A percentile compares a stretch with the other conserved stretches of the same genome.
These are phyloP conservation scores for Mycotypha africana DNA, from an alignment of 371 early-diverging fungal species.

Conservation along the genomic window DNA sequence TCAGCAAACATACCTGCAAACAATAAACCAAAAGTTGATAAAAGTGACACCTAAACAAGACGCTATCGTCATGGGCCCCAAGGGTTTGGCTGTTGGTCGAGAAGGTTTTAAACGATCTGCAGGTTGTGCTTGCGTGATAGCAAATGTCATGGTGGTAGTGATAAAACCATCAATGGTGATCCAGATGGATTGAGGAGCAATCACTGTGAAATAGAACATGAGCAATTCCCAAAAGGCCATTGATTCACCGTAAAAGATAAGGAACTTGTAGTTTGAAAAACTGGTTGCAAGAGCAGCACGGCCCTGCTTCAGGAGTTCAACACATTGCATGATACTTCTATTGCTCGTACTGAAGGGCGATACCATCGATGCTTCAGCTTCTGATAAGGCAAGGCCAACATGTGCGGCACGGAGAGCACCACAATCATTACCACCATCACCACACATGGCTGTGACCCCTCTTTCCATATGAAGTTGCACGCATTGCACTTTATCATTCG, in stretches of 20 bases:
- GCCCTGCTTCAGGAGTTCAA: constrained; percentile 62
- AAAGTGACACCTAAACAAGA: constrained; percentile 62
- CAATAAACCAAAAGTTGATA: constrained; percentile 63
- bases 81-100: constrained; percentile 68
- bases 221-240: constrained; percentile 61
- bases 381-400: constrained; percentile 84
- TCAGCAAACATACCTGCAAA: constrained; percentile 32
- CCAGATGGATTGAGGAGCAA: constrained; percentile 61
- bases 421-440: constrained; percentile 95
- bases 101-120: constrained; percentile 46
- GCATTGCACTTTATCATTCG: constrained; percentile 62
- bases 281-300: constrained; percentile 67
- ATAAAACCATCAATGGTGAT: constrained; percentile 65
- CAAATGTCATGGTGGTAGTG: constrained; percentile 57
- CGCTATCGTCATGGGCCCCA: constrained; percentile 60
- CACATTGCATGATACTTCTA: constrained; percentile 52
- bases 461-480: constrained; percentile 66
- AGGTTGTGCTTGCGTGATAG: constrained; percentile 64
- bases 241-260: constrained; percentile 70
- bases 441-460: constrained; percentile 79
- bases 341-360: constrained; percentile 74
- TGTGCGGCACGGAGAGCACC: constrained; percentile 87
- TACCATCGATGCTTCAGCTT: constrained; percentile 78
- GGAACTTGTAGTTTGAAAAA: constrained; percentile 70
- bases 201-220: constrained; percentile 62